Conservation (phyloP, 2,329 filamentous ascomycete genomes). For the Alternaria conjuncta region DNA sequence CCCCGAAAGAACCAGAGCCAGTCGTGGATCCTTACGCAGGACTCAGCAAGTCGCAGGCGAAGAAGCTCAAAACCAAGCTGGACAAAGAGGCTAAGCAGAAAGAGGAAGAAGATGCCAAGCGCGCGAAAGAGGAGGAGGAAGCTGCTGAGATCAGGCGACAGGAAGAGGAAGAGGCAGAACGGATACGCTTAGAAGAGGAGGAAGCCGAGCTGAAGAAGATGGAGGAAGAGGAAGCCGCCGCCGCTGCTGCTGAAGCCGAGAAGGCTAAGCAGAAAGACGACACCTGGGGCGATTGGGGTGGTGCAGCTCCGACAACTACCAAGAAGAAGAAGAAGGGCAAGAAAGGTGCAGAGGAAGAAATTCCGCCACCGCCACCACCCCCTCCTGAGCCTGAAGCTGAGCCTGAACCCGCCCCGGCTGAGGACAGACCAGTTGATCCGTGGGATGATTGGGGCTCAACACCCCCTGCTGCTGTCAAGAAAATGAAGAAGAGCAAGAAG, state of each 20-base stretch:
- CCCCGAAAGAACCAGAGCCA: constrained; percentile 43
- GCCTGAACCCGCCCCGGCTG: constrained; percentile 32
- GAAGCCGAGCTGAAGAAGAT: constrained; percentile 30
- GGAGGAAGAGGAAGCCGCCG: constrained; percentile 34
- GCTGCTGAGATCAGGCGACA: constrained; percentile 25
- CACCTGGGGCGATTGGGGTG: constrained; percentile 42
- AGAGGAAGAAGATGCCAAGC: constrained; percentile 24
- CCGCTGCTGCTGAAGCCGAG: constrained; percentile 28
- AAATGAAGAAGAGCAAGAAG: constrained; percentile 42
- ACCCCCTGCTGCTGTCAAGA: constrained; percentile 23
- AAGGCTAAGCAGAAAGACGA: constrained; percentile 44
- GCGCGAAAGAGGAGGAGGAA: constrained; percentile 28
- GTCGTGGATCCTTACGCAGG: constrained; percentile 44
- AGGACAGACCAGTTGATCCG: constrained; percentile 30
- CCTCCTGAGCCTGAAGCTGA: constrained; percentile 43
- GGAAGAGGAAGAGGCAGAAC: constrained; percentile 39
- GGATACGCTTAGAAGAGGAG: constrained; percentile 30
- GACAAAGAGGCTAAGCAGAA: constrained; percentile 32
- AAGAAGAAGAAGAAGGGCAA: constrained; percentile 45
- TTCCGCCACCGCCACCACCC: constrained; percentile 38
- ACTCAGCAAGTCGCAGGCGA: constrained; percentile 38
- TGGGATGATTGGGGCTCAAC: constrained; percentile 38
- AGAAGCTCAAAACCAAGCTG: constrained; percentile 47
- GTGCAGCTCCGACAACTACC: constrained; percentile 29
- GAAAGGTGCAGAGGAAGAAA: constrained; percentile 34